Evolutionary conservation across 2,329 filamentous ascomycete genomes (phyloP).

Genomic region (Aaosphaeria pasadenensis): DNA sequence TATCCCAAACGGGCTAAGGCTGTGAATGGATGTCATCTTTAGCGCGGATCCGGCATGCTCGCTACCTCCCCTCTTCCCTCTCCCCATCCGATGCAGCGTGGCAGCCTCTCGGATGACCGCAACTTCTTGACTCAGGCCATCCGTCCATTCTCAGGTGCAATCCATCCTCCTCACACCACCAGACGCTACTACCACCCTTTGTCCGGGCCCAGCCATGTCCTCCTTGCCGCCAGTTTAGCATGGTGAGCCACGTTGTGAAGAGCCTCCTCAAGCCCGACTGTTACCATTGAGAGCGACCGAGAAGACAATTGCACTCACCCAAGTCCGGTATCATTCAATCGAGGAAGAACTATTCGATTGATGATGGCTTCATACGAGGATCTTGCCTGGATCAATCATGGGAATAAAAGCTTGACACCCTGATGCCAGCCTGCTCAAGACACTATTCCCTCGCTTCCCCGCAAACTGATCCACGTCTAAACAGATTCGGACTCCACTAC

Average conservation of each 20-base stretch:
- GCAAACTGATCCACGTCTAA: neutral
- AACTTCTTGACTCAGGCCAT: too few relatives aligned
- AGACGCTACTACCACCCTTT: neutral
- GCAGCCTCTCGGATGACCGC: too few relatives aligned
- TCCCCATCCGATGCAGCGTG: too few relatives aligned
- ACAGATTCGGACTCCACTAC: neutral
- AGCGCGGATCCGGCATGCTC: too few relatives aligned
- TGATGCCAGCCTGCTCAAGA: neutral
- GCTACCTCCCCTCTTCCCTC: too few relatives aligned
- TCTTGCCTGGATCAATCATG: neutral
- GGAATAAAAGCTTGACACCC: neutral
- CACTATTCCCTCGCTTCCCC: neutral
- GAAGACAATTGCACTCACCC: neutral
- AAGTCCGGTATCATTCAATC: neutral
- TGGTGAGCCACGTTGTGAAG: neutral
- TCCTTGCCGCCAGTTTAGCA: neutral
- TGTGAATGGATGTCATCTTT: too few relatives aligned
- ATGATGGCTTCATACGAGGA: neutral
- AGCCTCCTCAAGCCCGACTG: neutral
- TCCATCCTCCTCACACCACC: neutral
- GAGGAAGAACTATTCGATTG: neutral
- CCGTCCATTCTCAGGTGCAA: too few relatives aligned
- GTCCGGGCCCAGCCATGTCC: neutral
- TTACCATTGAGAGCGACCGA: neutral
- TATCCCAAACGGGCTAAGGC: too few relatives aligned